Evolutionary conservation across 768 basidiomycete genomes (phyloP).

Genomic region (Hortiboletus flavorubellus): DNA sequence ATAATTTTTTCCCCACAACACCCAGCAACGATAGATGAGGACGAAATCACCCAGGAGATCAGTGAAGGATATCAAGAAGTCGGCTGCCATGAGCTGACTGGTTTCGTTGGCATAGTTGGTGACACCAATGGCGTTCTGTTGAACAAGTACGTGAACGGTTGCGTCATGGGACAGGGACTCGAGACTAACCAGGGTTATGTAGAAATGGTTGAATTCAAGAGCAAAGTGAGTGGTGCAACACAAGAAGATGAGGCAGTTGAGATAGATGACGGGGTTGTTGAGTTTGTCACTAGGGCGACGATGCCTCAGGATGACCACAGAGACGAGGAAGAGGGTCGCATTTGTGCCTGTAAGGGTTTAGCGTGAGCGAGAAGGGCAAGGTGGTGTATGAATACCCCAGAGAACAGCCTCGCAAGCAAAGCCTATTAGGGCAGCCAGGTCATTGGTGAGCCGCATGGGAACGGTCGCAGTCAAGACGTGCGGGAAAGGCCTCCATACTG

Average conservation of each 20-base stretch:
- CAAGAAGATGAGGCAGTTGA: constrained; percentile 31
- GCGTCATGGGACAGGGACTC: neutral
- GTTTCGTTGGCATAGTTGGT: constrained; percentile 31
- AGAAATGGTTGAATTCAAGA: constrained; percentile 37
- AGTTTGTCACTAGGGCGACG: constrained; percentile 9
- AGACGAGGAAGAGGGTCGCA: constrained; percentile 29
- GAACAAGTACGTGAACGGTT: neutral
- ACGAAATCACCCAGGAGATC: constrained; percentile 36
- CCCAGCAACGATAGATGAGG: constrained; percentile 42
- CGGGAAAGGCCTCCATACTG: too few relatives aligned
- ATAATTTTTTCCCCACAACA: constrained; percentile 37
- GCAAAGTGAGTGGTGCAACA: constrained; percentile 33
- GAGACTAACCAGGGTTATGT: constrained; percentile 30
- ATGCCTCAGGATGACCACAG: constrained; percentile 23
- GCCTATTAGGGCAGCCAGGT: constrained; percentile 36
- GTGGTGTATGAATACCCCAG: constrained; percentile 27
- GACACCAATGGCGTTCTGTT: constrained; percentile 29
- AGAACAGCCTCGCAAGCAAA: constrained; percentile 36
- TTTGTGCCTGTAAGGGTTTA: constrained; percentile 13
- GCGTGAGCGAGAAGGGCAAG: neutral
- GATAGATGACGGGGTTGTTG: constrained; percentile 25
- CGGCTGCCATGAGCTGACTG: constrained; percentile 28
- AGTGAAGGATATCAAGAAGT: constrained; percentile 35
- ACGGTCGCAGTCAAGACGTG: neutral
- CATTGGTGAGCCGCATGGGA: constrained; percentile 25